Base-by-base conservation (phyloP, 305 asterid species). In the Fraxinus latifolia region DNA sequence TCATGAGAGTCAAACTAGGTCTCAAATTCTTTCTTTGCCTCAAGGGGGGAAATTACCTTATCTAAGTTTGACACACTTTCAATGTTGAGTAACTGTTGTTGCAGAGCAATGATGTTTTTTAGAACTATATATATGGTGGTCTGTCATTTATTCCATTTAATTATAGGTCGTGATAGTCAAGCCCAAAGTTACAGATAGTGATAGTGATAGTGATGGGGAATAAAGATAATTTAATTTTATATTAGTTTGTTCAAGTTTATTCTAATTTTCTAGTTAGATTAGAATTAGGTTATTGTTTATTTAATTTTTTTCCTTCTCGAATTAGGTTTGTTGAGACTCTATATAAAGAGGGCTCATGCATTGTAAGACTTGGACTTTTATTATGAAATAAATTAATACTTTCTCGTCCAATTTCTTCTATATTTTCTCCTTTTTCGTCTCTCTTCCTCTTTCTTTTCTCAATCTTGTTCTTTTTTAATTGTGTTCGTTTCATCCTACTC, bases 121-220 rank as follows among this genome's bases (percentile, higher is more conserved):
- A 47, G 58, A 47, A 47, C 19, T 47, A 21, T 23, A 23, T 72
- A 58, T 50, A 23, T 53, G 77, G 42, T 79, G 74, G 80, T 58
- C 83, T n/a, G 7, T 76, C 74, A 71, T 74, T 60, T 55, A 25
- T 55, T 67, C 82, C 12, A 81, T 79, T 62, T 77, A 86, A 79
- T 88, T 79, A 67, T 79, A 81, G 39, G 55, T 85, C 60, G 82
- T 82, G 70, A 74, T 37, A 85, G 50, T 84, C 97, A 62, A 96
- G 99, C 95, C 29, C 94, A 94, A 88, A 92, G 99, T 86, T 88
- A 97, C 88, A 85, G 89, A 88, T 97, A 94, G 86, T 97, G 33
- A 65, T 97, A 94, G 86, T 97, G 33, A 65, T 67, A 23, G 36
- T 44, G 55, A 12, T 44, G 19, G 19, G 60, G 21, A 47, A 14